Base-by-base conservation (phyloP, 208 protist species). In the Trypanosoma lewisi region DNA sequence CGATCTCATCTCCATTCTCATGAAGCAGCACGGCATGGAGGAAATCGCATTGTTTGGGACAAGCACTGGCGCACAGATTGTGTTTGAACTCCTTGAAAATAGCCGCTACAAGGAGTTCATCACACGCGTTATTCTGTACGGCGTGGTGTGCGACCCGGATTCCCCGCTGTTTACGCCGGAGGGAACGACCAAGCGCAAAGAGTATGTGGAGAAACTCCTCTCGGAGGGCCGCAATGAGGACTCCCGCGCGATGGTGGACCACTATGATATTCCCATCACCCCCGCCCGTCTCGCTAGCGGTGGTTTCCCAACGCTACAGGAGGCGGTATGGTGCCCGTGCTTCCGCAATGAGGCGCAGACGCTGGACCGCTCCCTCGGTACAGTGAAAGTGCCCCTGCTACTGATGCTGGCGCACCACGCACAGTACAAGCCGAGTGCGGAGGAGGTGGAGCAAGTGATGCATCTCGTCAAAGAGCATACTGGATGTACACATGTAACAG, bases 251-350 rank as follows among this genome's bases (percentile, higher is more conserved):
- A 70, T 91, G 75, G 44, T 11, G 12, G 49, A 71, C 2, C 45
- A 76, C 66, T 92, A 92, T 58, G 85, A 92, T 68, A 85, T 92
- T 28, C 66, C 80, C 11, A 59, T 92, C 21, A 92, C 85, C 11
- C 74, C 85, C 2, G 77, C 80, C 17, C 82, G 85, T 11, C 75
- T 88, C 31, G 47, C 36, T 30, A 49, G 63, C 37, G 73, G 69
- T 28, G 76, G 72, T 16, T 83, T 68, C 52, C 64, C 80, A 9
- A 83, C 80, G 14, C 56, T 92, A n/a, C 85, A 92, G 69, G 85
- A 92, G 68, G 85, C 82, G 2, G 63, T 92, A 30, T 92, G 85
- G 85, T 65, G 70, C 58, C 85, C 85, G 6, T 79, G 55, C 23
- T 48, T 85, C 49, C 58, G 61, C 8, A 19, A 67, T 16, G 70